Base-by-base conservation (phyloP, 1,284 basidiomycete genomes). In the Ustilago sp. region DNA sequence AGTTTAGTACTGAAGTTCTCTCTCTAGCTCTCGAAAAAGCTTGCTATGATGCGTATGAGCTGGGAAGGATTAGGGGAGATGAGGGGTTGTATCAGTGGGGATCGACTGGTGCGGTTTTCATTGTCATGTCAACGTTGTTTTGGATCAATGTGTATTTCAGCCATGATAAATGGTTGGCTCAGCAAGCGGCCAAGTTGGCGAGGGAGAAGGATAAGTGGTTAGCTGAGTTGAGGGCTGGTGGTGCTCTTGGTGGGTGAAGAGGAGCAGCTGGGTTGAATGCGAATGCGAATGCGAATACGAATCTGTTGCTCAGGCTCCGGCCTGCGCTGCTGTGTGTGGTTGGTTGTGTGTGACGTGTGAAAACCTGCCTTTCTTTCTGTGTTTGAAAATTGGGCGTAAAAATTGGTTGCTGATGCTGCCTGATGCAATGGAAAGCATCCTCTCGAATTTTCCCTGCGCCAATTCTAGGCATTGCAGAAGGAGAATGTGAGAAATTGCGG, bases 41-140 rank as follows among this genome's bases (percentile, higher is more conserved):
- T 9, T 66, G 77, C 28, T 70, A 66, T 56, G 81, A 82, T 19
- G 66, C 73, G 2, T 64, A 34, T 34, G 67, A 68, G 47, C 23
- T 74, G 17, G 81, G 81, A 6, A 45, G 53, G 8, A 75, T 82
- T 3, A 48, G 63, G 0, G 63, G 67, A 5, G 80, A 80, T 17
- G 81, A 82, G 35, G 80, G 80, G 1, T 50, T 81, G 41, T 68
- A 78, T 47, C 81, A 80, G 68, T 79, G 73, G 74, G 63, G 64
- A 17, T 67, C 63, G 54, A 62, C 68, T 47, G 13, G 69, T 2
- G 71, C 63, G 4, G 63, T 76, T 28, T 60, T 71, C 9, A 62
- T 71, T 8, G 74, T 76, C 38, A 71, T 76, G 74, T 59, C 53
- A 54, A 63, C 60, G 35, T 50, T 75, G 45, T 75, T 75, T 43